phyloP scores from a whole-genome alignment of 2,329 filamentous ascomycete genomes.

The Magnaporthiopsis incrustans region DNA sequence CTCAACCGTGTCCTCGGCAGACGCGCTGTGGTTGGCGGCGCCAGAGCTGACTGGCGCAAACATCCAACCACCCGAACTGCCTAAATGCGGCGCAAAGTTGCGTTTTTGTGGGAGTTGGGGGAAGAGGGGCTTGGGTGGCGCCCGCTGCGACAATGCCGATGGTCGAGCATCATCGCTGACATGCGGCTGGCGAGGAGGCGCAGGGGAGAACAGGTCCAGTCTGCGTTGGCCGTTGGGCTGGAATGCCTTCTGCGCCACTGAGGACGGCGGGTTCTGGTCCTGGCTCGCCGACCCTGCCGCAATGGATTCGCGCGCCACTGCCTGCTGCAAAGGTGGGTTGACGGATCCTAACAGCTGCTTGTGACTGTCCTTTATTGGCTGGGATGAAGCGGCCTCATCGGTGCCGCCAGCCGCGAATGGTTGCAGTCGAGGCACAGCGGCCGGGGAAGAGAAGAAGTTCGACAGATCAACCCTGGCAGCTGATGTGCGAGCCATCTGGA shows the following conservation, averaged over 20 bases:
- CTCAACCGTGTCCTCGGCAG: conserved; percentile 7
- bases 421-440: conserved; percentile 25
- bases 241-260: conserved; percentile 26
- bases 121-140: conserved; percentile 13
- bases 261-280: conserved; percentile 5
- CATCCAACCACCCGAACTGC: conserved; percentile 14
- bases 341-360: background rate
- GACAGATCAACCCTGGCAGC: conserved; percentile 37
- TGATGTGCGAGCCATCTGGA: conserved; percentile 18
- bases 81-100: conserved; percentile 38
- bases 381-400: background rate
- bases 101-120: conserved; percentile 36
- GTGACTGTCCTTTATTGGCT: background rate
- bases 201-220: conserved; percentile 29
- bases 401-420: conserved; percentile 4
- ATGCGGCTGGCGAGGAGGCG: background rate
- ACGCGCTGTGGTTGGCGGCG: conserved; percentile 13
- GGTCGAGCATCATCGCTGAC: background rate
- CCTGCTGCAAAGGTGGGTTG: too few relatives aligned
- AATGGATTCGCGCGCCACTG: background rate
- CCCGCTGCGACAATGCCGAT: background rate
- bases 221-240: conserved; percentile 23
- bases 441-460: conserved; percentile 51
- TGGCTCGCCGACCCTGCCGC: background rate
- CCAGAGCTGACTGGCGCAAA: background rate